phyloP scores from a whole-genome alignment of 2,329 filamentous ascomycete species.

The Chaetomiaceae sp. region DNA sequence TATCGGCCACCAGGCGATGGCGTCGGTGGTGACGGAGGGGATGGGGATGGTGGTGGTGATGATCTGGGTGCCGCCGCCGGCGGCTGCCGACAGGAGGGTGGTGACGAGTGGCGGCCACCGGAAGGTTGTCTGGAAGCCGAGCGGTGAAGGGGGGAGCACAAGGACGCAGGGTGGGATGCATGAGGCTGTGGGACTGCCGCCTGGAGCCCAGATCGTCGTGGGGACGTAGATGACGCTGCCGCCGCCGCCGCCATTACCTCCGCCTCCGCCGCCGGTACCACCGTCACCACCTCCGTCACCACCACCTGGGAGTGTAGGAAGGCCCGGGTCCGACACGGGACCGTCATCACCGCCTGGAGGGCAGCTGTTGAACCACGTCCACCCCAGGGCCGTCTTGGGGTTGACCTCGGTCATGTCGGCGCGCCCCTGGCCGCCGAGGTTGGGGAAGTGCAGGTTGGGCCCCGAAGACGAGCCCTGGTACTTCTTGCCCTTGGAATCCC shows the following conservation, averaged over 20 bases:
- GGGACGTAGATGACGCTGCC: neutral
- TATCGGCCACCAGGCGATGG: slow-evolving; percentile 1
- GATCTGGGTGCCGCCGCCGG: neutral
- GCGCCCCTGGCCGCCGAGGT: neutral
- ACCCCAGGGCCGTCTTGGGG: neutral
- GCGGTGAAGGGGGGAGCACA: slow-evolving; percentile 4
- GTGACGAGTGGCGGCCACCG: slow-evolving; percentile 2
- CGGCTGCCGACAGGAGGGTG: neutral
- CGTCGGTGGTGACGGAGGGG: neutral
- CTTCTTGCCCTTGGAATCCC: neutral
- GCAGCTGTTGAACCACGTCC: neutral
- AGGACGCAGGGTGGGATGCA: slow-evolving; percentile 5
- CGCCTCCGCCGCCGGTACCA: too few species aligned
- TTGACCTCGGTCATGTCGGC: neutral
- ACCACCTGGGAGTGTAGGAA: too few species aligned
- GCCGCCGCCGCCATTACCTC: neutral
- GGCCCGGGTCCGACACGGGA: too few species aligned
- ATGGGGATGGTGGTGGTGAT: slow-evolving; percentile 9
- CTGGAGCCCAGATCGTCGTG: slow-evolving; percentile 1
- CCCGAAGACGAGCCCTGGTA: neutral
- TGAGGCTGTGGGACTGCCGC: neutral
- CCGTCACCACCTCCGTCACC: too few species aligned
- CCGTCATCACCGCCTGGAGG: too few species aligned
- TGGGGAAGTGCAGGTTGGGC: neutral
- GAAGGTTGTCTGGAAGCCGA: neutral